Evolutionary conservation across 768 basidiomycete genomes (phyloP).

Genomic region (Lactarius akahatsu): DNA sequence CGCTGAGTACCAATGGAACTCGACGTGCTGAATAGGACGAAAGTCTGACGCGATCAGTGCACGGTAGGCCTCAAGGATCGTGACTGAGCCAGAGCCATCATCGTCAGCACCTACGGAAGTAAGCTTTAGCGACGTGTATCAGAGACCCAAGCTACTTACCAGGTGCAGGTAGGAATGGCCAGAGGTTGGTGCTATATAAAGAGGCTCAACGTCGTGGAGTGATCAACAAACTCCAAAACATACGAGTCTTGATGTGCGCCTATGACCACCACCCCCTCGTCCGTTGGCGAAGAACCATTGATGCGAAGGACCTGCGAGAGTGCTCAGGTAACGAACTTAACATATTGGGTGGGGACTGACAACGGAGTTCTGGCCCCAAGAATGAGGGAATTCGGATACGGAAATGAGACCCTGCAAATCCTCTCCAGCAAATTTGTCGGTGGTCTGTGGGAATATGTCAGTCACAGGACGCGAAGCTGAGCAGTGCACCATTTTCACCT

Average conservation of each 20-base stretch:
- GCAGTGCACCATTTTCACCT: slow-evolving; percentile 44
- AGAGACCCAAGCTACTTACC: slow-evolving; percentile 41
- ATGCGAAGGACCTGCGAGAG: slow-evolving; percentile 65
- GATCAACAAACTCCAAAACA: slow-evolving; percentile 18
- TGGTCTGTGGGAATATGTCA: slow-evolving; percentile 49
- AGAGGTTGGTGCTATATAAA: slow-evolving; percentile 60
- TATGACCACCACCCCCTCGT: slow-evolving; percentile 66
- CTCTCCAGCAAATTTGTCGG: slow-evolving; percentile 56
- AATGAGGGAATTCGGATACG: slow-evolving; percentile 70
- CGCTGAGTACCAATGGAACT: slow-evolving; percentile 86
- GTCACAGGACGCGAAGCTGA: background rate
- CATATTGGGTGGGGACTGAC: slow-evolving; percentile 40
- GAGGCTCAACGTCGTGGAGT: slow-evolving; percentile 13
- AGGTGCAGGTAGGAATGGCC: slow-evolving; percentile 76
- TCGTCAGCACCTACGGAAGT: slow-evolving; percentile 61
- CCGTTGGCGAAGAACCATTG: slow-evolving; percentile 61
- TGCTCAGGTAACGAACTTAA: background rate
- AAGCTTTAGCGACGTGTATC: slow-evolving; percentile 4
- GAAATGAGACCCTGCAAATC: slow-evolving; percentile 57
- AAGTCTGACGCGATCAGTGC: slow-evolving; percentile 68
- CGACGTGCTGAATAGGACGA: slow-evolving; percentile 61
- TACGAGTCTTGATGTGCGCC: slow-evolving; percentile 85
- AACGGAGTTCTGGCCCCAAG: slow-evolving; percentile 84
- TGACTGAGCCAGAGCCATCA: slow-evolving; percentile 63
- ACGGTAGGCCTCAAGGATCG: slow-evolving; percentile 76